Evolutionary conservation across 2,329 filamentous ascomycete species (phyloP).

Genomic region (Myriosclerotinia duriaeana): DNA sequence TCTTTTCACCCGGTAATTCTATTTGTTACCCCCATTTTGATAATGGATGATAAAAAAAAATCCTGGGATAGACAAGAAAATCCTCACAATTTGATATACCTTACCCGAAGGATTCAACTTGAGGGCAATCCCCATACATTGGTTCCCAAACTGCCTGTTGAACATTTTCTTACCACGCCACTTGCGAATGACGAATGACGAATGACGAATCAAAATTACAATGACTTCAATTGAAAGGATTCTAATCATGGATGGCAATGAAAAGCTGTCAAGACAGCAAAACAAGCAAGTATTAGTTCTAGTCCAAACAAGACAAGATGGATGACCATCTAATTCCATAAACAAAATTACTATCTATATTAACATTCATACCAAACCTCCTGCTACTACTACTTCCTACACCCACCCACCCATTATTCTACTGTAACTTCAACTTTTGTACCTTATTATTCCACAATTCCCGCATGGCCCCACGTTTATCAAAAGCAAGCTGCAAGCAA

Average conservation of each 20-base stretch:
- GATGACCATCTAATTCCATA: background rate
- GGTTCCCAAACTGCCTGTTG: slow-evolving; percentile 5
- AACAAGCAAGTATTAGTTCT: background rate
- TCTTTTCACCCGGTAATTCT: slow-evolving; percentile 18
- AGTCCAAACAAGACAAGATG: background rate
- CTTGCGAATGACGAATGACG: background rate
- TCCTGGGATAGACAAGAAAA: background rate
- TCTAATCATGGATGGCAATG: background rate
- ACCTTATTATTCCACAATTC: slow-evolving; percentile 12
- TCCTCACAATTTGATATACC: no score
- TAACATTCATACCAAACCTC: background rate
- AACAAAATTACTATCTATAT: background rate
- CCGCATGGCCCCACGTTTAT: slow-evolving; percentile 16
- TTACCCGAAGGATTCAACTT: background rate
- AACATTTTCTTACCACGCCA: slow-evolving; percentile 5
- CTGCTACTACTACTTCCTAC: background rate
- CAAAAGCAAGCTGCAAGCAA: slow-evolving; percentile 15
- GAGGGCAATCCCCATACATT: background rate
- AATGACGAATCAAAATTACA: background rate
- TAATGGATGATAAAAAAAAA: background rate
- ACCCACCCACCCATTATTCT: no score
- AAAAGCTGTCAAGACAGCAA: background rate
- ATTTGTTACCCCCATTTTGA: slow-evolving; percentile 1
- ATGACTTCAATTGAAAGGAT: background rate
- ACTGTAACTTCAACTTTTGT: background rate